Evolutionary conservation across 805 yeast species (phyloP).

Genomic region (Maudiozyma pseudohumilis): DNA sequence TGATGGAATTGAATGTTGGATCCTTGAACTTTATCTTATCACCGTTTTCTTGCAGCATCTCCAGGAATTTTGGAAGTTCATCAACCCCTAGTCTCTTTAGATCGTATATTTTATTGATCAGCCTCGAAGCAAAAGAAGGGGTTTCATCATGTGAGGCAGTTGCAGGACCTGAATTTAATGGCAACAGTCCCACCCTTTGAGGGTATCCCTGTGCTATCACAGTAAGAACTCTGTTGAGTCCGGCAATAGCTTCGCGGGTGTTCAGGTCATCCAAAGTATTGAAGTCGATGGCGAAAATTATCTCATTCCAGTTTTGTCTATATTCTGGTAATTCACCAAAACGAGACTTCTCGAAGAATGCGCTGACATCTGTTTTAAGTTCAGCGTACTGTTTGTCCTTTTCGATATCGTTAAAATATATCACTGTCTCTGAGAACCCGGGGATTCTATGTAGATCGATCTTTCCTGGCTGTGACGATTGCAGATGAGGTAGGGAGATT

Average conservation of each 20-base stretch:
- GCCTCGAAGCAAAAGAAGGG: not conserved
- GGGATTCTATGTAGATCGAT: constrained; percentile 26
- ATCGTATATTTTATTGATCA: constrained; percentile 19
- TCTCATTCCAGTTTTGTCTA: constrained; percentile 64
- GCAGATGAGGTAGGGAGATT: constrained; percentile 16
- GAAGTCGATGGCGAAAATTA: constrained; percentile 59
- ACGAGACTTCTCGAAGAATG: constrained; percentile 37
- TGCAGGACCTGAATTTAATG: constrained; percentile 32
- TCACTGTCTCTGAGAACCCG: constrained; percentile 34
- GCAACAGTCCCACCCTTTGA: constrained; percentile 77
- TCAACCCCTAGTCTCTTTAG: constrained; percentile 12
- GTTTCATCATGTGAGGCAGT: constrained; percentile 5
- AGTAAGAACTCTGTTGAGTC: constrained; percentile 40
- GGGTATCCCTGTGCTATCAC: constrained; percentile 50
- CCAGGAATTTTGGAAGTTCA: constrained; percentile 14
- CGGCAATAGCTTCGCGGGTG: constrained; percentile 35
- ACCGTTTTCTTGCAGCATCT: constrained; percentile 9
- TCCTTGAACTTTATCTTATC: constrained; percentile 4
- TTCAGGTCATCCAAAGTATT: constrained; percentile 27
- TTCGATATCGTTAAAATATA: constrained; percentile 73
- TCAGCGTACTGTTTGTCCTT: constrained; percentile 43
- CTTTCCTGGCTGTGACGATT: constrained; percentile 24
- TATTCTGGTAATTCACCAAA: constrained; percentile 60
- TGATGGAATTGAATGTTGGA: not conserved
- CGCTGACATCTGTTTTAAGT: constrained; percentile 34